Percentiles rank a stretch among this genome's conserved stretches.
These are phyloP conservation scores for Mollisia scopiformis DNA, from an alignment of 2,329 filamentous ascomycete species.

Conservation along the genomic window DNA sequence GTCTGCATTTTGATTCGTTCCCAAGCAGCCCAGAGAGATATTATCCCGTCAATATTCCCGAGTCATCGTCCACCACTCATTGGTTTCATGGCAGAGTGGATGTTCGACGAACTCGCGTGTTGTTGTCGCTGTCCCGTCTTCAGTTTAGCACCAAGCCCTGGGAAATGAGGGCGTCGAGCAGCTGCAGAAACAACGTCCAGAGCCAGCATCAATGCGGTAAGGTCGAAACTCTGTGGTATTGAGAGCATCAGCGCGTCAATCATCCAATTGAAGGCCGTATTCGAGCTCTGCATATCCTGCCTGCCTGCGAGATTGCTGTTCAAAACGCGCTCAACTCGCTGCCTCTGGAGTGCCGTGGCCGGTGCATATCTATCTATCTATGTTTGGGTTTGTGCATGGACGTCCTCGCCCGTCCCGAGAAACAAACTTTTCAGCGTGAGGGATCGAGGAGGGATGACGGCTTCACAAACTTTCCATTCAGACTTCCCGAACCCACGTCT, in stretches of 20 bases:
- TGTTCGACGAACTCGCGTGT: background rate
- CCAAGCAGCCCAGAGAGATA: background rate
- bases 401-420: conserved; percentile 10
- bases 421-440: conserved; percentile 11
- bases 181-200: conserved; percentile 18
- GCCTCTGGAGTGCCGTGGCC: too few relatives aligned
- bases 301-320: background rate
- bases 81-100: background rate
- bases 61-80: background rate
- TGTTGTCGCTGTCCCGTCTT: background rate
- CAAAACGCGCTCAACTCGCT: too few relatives aligned
- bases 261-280: conserved; percentile 6
- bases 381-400: conserved; percentile 11
- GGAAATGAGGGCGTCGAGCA: conserved; percentile 20
- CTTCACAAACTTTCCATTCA: background rate
- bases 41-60: background rate
- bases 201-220: conserved; percentile 12
- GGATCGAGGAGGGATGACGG: background rate
- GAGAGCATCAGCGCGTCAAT: conserved; percentile 17
- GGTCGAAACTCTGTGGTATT: conserved; percentile 8
- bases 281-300: background rate
- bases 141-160: conserved; percentile 9
- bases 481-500: background rate
- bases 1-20: background rate
- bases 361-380: conserved; percentile 4